These are phyloP conservation scores for Dryas alaskensis DNA, from an alignment of 306 rosid species.

Conservation along the genomic window DNA sequence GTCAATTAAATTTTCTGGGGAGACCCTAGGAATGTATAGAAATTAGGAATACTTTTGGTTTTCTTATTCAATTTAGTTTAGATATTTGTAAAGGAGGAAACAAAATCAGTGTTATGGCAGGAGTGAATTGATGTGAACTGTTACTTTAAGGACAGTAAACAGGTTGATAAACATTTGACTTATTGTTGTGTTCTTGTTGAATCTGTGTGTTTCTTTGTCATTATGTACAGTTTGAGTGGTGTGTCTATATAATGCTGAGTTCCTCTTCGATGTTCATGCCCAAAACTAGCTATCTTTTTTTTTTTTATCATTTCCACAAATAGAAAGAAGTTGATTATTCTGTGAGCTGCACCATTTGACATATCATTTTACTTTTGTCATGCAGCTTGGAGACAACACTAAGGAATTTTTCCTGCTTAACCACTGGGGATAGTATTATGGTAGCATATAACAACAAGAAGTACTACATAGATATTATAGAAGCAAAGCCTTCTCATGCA, in stretches of 20 bases:
- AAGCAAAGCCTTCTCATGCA: conserved; percentile 81
- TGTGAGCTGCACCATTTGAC: not conserved
- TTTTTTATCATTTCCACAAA: not conserved
- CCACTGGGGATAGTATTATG: conserved; percentile 96
- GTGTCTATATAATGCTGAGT: not conserved
- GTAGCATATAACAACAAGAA: conserved; percentile 96
- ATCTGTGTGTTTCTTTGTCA: not conserved
- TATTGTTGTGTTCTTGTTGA: not conserved
- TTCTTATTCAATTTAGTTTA: not conserved
- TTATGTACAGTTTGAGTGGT: not conserved
- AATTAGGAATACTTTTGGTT: not conserved
- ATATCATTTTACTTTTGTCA: conserved; percentile 13
- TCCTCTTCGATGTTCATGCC: not conserved
- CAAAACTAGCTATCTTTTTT: not conserved
- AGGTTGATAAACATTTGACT: not conserved
- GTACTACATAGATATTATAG: conserved; percentile 88
- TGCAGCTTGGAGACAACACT: conserved; percentile 90
- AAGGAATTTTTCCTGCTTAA: conserved; percentile 91
- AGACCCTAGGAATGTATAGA: not conserved
- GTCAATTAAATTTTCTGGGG: not conserved
- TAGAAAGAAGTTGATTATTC: not conserved
- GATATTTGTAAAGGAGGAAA: not conserved
- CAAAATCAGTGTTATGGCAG: not conserved
- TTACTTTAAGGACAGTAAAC: not conserved
- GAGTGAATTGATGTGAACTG: not conserved